Evolutionary conservation across 176 grass and related monocot genomes (phyloP).

Genomic region (Carex parvula): DNA sequence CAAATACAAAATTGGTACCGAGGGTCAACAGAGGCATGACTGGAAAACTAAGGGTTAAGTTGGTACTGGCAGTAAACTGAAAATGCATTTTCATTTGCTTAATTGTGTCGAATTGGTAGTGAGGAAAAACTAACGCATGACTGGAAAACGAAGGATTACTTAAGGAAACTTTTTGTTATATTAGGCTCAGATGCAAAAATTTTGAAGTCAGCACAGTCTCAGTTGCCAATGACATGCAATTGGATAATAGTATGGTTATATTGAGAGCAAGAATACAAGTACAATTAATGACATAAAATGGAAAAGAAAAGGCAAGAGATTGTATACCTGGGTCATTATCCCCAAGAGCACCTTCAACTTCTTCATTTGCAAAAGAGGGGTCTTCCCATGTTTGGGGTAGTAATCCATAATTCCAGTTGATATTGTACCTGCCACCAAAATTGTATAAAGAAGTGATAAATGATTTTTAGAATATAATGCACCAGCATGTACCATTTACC

Average conservation of each 20-base stretch:
- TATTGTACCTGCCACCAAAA: constrained; percentile 50
- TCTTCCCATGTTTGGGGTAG: constrained; percentile 97
- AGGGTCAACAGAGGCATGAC: constrained; percentile 13
- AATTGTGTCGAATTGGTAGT: background rate
- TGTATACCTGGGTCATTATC: constrained; percentile 92
- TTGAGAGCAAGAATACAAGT: background rate
- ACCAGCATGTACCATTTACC: background rate
- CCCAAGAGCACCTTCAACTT: constrained; percentile 91
- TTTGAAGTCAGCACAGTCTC: background rate
- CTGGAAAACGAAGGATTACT: background rate
- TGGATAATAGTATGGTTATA: background rate
- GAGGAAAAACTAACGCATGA: background rate
- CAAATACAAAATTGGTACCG: background rate
- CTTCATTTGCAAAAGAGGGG: constrained; percentile 67
- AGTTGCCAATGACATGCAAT: background rate
- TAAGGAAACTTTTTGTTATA: background rate
- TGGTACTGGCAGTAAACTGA: background rate
- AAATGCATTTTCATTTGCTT: constrained; percentile 3
- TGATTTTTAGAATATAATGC: background rate
- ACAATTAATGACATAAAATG: background rate
- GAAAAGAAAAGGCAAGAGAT: background rate
- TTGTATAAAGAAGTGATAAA: constrained; percentile 5
- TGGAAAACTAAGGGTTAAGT: background rate
- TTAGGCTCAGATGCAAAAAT: background rate
- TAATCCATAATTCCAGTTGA: constrained; percentile 97